phyloP scores from a whole-genome alignment of 805 yeast species.

The Isabelozyma heimii region DNA sequence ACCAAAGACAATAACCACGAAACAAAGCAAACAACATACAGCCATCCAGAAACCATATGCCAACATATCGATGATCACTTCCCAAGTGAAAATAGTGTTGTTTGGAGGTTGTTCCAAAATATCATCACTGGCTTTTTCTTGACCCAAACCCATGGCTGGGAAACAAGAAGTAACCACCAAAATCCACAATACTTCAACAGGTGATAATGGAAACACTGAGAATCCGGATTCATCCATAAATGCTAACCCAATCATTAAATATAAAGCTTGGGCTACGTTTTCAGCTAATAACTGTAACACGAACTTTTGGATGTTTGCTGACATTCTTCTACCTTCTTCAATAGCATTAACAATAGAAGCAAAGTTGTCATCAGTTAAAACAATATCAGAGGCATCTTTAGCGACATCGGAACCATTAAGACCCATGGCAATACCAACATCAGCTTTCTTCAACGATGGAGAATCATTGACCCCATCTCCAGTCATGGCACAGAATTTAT shows the following conservation, averaged over 20 bases:
- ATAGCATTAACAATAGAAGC: constrained; percentile 76
- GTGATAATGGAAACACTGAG: constrained; percentile 43
- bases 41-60: constrained; percentile 44
- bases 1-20: constrained; percentile 36
- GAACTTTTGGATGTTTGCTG: constrained; percentile 74
- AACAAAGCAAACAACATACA: constrained; percentile 34
- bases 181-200: constrained; percentile 79
- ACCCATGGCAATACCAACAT: constrained; percentile 86
- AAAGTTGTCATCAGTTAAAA: constrained; percentile 67
- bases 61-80: constrained; percentile 39
- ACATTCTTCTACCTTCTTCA: constrained; percentile 80
- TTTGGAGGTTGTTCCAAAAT: constrained; percentile 37
- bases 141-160: constrained; percentile 82
- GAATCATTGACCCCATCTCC: constrained; percentile 80
- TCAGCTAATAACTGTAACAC: constrained; percentile 71
- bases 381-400: constrained; percentile 79
- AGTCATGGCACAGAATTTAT: constrained; percentile 39
- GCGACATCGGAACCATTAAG: constrained; percentile 77
- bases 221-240: constrained; percentile 29
- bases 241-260: constrained; percentile 46
- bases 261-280: constrained; percentile 69
- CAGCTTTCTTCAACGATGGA: constrained; percentile 72
- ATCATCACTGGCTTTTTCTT: constrained; percentile 38
- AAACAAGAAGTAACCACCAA: constrained; percentile 76
- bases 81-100: constrained; percentile 37